These are phyloP conservation scores for Coniochaeta hoffmannii DNA, from an alignment of 2,329 filamentous ascomycete species.

Conservation along the genomic window DNA sequence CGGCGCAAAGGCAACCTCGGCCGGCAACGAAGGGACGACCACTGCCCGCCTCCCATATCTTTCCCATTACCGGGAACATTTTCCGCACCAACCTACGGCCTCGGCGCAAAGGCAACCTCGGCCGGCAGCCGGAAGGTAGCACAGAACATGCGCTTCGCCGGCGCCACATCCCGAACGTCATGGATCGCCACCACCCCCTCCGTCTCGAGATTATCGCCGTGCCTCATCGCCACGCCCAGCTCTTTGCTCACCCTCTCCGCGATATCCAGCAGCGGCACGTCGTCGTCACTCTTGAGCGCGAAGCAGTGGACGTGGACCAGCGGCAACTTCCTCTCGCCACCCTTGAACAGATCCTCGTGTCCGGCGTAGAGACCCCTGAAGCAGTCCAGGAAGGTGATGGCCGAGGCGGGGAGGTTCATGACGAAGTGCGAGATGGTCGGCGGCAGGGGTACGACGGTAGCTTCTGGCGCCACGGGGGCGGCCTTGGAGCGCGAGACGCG, in stretches of 20 bases:
- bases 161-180: conserved; percentile 80
- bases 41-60: neutral
- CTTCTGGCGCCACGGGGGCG: conserved; percentile 9
- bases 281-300: conserved; percentile 71
- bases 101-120: conserved; percentile 68
- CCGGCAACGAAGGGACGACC: neutral
- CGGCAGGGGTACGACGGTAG: conserved; percentile 49
- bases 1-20: conserved; percentile 53
- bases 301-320: conserved; percentile 95
- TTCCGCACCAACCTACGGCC: conserved; percentile 5
- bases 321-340: conserved; percentile 50
- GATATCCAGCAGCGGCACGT: conserved; percentile 56
- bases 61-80: neutral
- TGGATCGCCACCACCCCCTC: conserved; percentile 48
- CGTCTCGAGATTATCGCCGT: conserved; percentile 37
- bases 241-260: conserved; percentile 58
- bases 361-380: conserved; percentile 79
- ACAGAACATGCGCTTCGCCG: conserved; percentile 95
- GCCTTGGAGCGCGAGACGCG: conserved; percentile 20
- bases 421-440: conserved; percentile 84
- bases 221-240: conserved; percentile 49
- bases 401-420: conserved; percentile 93
- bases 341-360: conserved; percentile 59
- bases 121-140: conserved; percentile 80
- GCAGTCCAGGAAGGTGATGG: conserved; percentile 69